These are phyloP conservation scores for Stachybotrys chartarum DNA, from an alignment of 2,329 filamentous ascomycete species.

Conservation along the genomic window DNA sequence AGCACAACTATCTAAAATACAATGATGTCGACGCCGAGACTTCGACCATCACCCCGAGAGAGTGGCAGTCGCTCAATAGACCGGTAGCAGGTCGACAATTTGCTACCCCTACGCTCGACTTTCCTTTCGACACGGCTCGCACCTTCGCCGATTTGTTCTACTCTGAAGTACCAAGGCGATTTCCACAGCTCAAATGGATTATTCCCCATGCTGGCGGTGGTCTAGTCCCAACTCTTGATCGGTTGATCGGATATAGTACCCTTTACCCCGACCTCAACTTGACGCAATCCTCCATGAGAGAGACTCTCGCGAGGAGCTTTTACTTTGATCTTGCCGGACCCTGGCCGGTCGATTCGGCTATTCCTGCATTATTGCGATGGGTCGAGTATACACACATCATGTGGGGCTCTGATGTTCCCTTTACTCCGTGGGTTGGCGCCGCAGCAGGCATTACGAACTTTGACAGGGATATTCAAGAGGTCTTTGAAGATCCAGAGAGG, in stretches of 20 bases:
- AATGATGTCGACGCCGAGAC: constrained; percentile 3
- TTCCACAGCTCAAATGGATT: constrained; percentile 15
- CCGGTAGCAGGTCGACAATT: constrained; percentile 7
- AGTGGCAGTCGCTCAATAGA: constrained; percentile 12
- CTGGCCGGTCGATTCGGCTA: constrained; percentile 11
- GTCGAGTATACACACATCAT: constrained; percentile 12
- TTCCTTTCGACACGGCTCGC: constrained; percentile 14
- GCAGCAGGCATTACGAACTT: neutral
- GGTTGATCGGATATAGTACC: constrained; percentile 32
- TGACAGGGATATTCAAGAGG: neutral
- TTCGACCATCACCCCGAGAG: constrained; percentile 2
- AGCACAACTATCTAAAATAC: constrained; percentile 5
- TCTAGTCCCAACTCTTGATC: constrained; percentile 14
- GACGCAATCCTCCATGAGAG: constrained; percentile 22
- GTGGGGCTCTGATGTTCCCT: constrained; percentile 14
- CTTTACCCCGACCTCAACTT: constrained; percentile 7
- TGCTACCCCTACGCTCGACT: constrained; percentile 11
- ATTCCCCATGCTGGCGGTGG: constrained; percentile 17
- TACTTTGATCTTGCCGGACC: constrained; percentile 18
- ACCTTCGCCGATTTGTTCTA: constrained; percentile 11
- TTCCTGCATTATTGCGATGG: constrained; percentile 14
- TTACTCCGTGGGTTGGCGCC: constrained; percentile 8
- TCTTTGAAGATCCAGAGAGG: neutral
- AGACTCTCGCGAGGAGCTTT: constrained; percentile 8
- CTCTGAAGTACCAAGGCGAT: constrained; percentile 11